Evolutionary conservation across 192 early-diverging fungal species (phyloP), one percentile per base, ranked within the genome.

Genomic region (Piromyces finnis): DNA sequence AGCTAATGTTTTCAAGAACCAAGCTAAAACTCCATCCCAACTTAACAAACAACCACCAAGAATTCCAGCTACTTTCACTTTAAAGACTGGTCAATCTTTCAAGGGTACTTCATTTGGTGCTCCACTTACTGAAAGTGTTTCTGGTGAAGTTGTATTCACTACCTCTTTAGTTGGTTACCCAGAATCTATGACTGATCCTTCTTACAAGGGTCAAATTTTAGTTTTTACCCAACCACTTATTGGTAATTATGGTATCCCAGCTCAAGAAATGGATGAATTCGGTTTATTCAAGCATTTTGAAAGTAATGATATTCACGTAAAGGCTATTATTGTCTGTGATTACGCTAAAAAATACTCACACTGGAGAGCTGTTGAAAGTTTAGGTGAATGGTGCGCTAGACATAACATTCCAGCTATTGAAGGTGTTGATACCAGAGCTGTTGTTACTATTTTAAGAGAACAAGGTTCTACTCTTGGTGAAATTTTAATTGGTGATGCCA

Each of bases 171-270:
- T 97, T 26, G 96, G 96, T 35, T 98, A 98, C 87, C 95, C 96
- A 18, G 96, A 98, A 85, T 95, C 94, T 14, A 95, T 98, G 95
- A 97, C 95, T 78, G 96, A 98, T 82, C 96, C 96, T 12, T 97
- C 95, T 22, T 98, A 98, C 86, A 87, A 86, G 39, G 96, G 96
- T 77, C 96, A 98, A 87, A 95, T 98, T 79, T 89, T 98, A 29
- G 94, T 95, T 11, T 96, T 98, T 79, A 96, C 96, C n/a, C 95
- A 96, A 84, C 96, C 96, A 29, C 85, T 98, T 39, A 92, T 97
- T 82, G 96, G 96, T 84, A 98, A 98, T 89, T 97, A 98, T 85
- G 96, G 96, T 82, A 95, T 98, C 3, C 96, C 96, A 15, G 85
- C 87, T 12, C 82, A 88, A 77, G 84, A 85, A 12, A 87, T 89